Conservation (phyloP, 2,329 filamentous ascomycete genomes). For the Fusarium drepaniforme region DNA sequence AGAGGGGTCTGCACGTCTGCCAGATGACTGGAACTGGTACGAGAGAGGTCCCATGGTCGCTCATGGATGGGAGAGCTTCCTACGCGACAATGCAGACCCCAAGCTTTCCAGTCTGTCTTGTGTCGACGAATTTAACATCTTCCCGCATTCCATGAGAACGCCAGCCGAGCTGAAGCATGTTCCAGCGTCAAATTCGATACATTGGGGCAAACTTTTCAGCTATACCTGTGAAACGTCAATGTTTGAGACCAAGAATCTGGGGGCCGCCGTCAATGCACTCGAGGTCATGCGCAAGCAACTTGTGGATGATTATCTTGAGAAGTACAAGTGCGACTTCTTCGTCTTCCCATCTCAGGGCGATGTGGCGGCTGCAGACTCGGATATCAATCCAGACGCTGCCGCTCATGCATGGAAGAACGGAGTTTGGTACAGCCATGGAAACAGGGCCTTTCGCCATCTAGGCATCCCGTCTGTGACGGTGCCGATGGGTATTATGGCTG, state of each 20-base stretch:
- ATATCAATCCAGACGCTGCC: constrained; percentile 45
- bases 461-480: constrained; percentile 67
- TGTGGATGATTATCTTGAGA: constrained; percentile 63
- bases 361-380: constrained; percentile 61
- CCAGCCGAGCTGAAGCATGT: constrained; percentile 14
- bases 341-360: constrained; percentile 65
- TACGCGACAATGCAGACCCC: neutral
- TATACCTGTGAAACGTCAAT: constrained; percentile 43
- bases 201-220: constrained; percentile 4
- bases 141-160: constrained; percentile 41
- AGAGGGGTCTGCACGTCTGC: constrained; percentile 35
- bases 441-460: constrained; percentile 64
- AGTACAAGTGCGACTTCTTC: constrained; percentile 55
- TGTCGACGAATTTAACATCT: constrained; percentile 53
- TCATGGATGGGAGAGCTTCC: constrained; percentile 34
- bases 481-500: constrained; percentile 62
- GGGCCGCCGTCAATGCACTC: constrained; percentile 56
- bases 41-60: constrained; percentile 29
- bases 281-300: constrained; percentile 59
- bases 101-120: constrained; percentile 45
- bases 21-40: constrained; percentile 58
- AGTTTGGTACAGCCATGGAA: constrained; percentile 66
- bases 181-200: constrained; percentile 6
- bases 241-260: constrained; percentile 55
- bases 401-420: constrained; percentile 52